phyloP scores from a whole-genome alignment of 495 filamentous ascomycete genomes.

The Xylaria intraflava region DNA sequence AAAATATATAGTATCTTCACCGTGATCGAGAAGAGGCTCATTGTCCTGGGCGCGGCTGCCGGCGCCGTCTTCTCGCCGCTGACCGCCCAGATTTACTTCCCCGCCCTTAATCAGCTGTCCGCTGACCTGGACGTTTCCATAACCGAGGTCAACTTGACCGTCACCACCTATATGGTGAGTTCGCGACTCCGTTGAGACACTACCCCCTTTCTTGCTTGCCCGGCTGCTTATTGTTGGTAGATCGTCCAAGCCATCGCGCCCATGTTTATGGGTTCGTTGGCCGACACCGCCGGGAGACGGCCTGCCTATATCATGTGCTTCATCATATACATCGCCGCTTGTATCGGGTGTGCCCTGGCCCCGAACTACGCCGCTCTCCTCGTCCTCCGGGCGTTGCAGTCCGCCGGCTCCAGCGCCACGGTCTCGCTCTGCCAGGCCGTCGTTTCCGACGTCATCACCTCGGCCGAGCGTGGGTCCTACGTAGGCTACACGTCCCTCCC shows the following conservation, averaged over 20 bases:
- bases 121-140: constrained; percentile 46
- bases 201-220: not conserved
- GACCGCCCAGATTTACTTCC: constrained; percentile 65
- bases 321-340: constrained; percentile 46
- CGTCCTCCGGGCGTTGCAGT: constrained; percentile 47
- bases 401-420: constrained; percentile 43
- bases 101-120: constrained; percentile 53
- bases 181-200: no score
- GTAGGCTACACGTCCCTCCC: constrained; percentile 31
- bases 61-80: constrained; percentile 65
- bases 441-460: constrained; percentile 45
- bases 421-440: constrained; percentile 47
- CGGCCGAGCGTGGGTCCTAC: constrained; percentile 46
- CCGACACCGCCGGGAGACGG: constrained; percentile 48
- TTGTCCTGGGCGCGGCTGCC: constrained; percentile 54
- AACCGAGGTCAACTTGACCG: constrained; percentile 55
- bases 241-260: constrained; percentile 52
- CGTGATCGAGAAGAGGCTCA: constrained; percentile 49
- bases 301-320: constrained; percentile 48
- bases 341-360: constrained; percentile 48
- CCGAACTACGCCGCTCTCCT: constrained; percentile 45
- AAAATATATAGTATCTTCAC: constrained; percentile 49
- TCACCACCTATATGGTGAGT: constrained; percentile 51
- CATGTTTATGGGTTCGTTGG: constrained; percentile 46
- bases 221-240: constrained; percentile 1